phyloP scores from a whole-genome alignment of 139 green algal genomes.

The Haematococcus lacustris region DNA sequence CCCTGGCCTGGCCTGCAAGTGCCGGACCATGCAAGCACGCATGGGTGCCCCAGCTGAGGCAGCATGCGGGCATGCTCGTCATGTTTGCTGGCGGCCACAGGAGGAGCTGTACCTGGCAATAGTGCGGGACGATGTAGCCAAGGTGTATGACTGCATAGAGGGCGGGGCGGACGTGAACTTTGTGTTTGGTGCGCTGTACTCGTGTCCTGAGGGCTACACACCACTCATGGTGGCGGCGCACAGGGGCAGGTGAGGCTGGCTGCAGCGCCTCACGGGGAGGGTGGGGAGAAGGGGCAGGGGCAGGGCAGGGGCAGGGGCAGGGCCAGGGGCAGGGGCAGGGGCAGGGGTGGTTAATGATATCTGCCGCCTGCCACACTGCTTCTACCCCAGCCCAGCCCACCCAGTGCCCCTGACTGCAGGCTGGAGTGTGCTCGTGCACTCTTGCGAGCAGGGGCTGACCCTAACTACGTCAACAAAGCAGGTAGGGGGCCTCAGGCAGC shows the following conservation, averaged over 20 bases:
- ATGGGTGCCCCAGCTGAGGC: too few relatives aligned
- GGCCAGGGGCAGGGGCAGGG: background rate
- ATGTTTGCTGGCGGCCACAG: constrained; percentile 37
- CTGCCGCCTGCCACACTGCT: background rate
- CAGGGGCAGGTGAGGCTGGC: constrained; percentile 22
- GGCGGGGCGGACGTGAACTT: constrained; percentile 92
- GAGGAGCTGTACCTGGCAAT: constrained; percentile 91
- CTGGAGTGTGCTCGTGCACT: constrained; percentile 80
- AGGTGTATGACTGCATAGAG: constrained; percentile 89
- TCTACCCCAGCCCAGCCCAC: background rate
- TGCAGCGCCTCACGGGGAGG: background rate
- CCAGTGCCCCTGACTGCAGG: constrained; percentile 21
- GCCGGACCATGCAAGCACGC: too few relatives aligned
- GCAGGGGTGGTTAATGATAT: background rate
- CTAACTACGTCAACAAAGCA: constrained; percentile 42
- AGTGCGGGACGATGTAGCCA: constrained; percentile 28
- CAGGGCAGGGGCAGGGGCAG: background rate
- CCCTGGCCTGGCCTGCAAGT: too few relatives aligned
- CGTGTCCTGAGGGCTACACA: constrained; percentile 81
- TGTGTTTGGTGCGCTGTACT: constrained; percentile 80
- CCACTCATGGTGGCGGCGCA: constrained; percentile 85
- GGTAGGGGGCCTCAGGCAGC: constrained; percentile 7
- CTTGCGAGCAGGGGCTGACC: constrained; percentile 68
- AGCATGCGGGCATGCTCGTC: too few relatives aligned
- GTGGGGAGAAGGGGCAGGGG: background rate